A percentile compares a stretch with the other conserved stretches of the same genome.
Conservation (phyloP, 1,284 basidiomycete genomes). For the Anthracocystis panici-leucophaei region DNA sequence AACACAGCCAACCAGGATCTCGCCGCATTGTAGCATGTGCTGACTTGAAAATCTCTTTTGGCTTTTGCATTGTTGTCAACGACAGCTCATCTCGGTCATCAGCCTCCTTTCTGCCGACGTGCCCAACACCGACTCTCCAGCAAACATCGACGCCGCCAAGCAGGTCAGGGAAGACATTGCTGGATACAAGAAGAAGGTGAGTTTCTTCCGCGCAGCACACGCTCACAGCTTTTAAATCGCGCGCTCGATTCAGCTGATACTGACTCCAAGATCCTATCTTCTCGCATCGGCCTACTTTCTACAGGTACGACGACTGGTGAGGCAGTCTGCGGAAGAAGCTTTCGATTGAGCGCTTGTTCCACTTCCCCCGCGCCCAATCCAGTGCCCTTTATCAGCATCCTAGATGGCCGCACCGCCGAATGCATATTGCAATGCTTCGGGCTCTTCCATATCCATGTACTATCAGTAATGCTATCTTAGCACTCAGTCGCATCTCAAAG, state of each 20-base stretch:
- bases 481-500: background rate
- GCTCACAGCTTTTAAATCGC: no score
- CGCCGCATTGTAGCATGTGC: background rate
- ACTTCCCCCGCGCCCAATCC: no score
- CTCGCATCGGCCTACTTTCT: background rate
- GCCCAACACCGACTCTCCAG: slow-evolving; percentile 93
- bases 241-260: background rate
- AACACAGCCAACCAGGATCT: no score
- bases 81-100: slow-evolving; percentile 92
- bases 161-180: slow-evolving; percentile 67
- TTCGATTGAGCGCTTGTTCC: slow-evolving; percentile 35
- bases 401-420: background rate
- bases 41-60: background rate
- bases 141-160: slow-evolving; percentile 87
- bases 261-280: background rate
- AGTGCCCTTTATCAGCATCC: background rate
- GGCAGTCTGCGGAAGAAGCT: slow-evolving; percentile 66
- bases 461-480: slow-evolving; percentile 15
- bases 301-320: slow-evolving; percentile 64
- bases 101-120: slow-evolving; percentile 91
- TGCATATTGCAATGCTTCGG: background rate
- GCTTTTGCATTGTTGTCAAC: background rate
- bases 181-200: slow-evolving; percentile 66
- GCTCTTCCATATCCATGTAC: slow-evolving; percentile 15
- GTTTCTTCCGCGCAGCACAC: background rate